A percentile compares a stretch with the other conserved stretches of the same genome.
Evolutionary conservation across 306 rosid genomes (phyloP).

Genomic region (Vicia sativa): DNA sequence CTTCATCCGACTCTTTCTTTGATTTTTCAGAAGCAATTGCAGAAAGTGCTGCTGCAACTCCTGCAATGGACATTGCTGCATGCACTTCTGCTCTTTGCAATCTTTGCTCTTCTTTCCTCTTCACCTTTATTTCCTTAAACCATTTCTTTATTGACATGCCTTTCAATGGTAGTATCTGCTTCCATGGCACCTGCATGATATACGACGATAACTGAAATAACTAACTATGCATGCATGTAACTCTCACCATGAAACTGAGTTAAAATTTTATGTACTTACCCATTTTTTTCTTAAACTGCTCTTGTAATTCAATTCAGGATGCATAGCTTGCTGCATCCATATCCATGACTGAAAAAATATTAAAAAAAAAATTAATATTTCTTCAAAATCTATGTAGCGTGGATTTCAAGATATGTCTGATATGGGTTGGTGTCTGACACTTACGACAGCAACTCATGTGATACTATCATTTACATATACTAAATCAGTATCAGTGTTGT

Average conservation of each 20-base stretch:
- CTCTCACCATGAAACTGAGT: neutral
- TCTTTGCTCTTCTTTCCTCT: slow-evolving; percentile 75
- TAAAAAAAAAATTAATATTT: neutral
- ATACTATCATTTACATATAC: neutral
- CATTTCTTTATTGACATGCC: slow-evolving; percentile 81
- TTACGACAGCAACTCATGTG: neutral
- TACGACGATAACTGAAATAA: neutral
- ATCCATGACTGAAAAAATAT: slow-evolving; percentile 71
- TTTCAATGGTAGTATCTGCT: slow-evolving; percentile 66
- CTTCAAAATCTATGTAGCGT: neutral
- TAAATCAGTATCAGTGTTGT: neutral
- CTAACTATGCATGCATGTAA: neutral
- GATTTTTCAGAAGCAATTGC: slow-evolving; percentile 75
- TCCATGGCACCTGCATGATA: slow-evolving; percentile 81
- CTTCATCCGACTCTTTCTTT: slow-evolving; percentile 44
- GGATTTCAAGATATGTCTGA: neutral
- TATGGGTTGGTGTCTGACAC: neutral
- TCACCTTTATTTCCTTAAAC: slow-evolving; percentile 74
- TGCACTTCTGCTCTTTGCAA: slow-evolving; percentile 84
- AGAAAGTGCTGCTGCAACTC: slow-evolving; percentile 95
- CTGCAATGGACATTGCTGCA: slow-evolving; percentile 90
- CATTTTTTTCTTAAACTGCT: slow-evolving; percentile 79
- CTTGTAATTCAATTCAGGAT: slow-evolving; percentile 90
- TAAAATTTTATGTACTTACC: slow-evolving; percentile 46
- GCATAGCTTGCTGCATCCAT: slow-evolving; percentile 99